Evolutionary conservation across 768 basidiomycete species (phyloP).

Genomic region (Pisolithus marmoratus): DNA sequence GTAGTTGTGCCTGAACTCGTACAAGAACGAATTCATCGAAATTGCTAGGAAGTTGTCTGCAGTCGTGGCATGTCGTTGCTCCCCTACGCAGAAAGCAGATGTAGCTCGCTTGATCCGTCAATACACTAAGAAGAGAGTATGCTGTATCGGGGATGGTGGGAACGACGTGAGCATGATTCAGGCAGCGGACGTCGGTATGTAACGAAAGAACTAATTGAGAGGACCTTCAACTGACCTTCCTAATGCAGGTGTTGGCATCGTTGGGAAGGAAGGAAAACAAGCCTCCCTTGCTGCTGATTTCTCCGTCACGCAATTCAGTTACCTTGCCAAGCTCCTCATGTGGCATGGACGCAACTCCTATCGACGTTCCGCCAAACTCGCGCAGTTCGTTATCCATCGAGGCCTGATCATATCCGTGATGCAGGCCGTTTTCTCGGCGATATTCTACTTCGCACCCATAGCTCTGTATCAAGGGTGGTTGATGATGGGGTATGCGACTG

Average conservation of each 20-base stretch:
- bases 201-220: neutral
- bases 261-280: slow-evolving; percentile 98
- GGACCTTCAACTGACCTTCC: neutral
- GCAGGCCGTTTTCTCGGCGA: slow-evolving; percentile 93
- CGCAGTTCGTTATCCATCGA: slow-evolving; percentile 97
- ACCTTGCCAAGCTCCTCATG: slow-evolving; percentile 90
- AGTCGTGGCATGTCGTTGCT: slow-evolving; percentile 96
- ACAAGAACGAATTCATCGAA: slow-evolving; percentile 92
- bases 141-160: slow-evolving; percentile 98
- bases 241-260: slow-evolving; percentile 85
- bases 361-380: slow-evolving; percentile 94
- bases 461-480: slow-evolving; percentile 98
- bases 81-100: slow-evolving; percentile 98
- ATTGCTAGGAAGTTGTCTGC: slow-evolving; percentile 94
- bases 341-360: slow-evolving; percentile 99
- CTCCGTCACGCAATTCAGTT: slow-evolving; percentile 94
- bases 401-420: slow-evolving; percentile 96
- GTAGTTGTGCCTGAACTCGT: slow-evolving; percentile 85
- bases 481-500: slow-evolving; percentile 92
- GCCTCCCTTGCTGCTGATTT: slow-evolving; percentile 99
- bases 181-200: slow-evolving; percentile 94
- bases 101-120: slow-evolving; percentile 89
- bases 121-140: slow-evolving; percentile 91
- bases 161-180: slow-evolving; percentile 99
- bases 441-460: slow-evolving; percentile 93